These are phyloP conservation scores for Xylariaceae sp. DNA, from an alignment of 2,329 filamentous ascomycete genomes.

Conservation along the genomic window DNA sequence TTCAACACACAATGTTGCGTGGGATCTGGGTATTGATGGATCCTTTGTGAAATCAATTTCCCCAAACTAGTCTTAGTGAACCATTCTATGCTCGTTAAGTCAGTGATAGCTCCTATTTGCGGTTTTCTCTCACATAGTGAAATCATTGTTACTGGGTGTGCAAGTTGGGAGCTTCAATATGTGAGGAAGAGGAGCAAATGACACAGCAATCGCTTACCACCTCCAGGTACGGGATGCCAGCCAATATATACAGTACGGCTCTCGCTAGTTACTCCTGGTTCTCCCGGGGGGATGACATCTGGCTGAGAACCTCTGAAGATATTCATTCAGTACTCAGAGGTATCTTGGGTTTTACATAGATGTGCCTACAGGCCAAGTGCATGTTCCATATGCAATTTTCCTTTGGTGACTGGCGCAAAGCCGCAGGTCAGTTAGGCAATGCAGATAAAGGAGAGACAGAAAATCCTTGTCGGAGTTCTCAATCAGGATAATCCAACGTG, in stretches of 20 bases:
- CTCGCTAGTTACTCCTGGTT: conserved; percentile 10
- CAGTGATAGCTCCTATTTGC: no score
- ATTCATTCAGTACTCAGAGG: conserved; percentile 6
- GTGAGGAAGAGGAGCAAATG: background rate
- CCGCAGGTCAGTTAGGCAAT: no score
- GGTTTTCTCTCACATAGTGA: background rate
- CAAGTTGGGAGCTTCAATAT: background rate
- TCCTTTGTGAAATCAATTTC: conserved; percentile 15
- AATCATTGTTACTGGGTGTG: no score
- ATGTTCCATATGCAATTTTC: conserved; percentile 17
- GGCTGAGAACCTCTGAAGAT: conserved; percentile 14
- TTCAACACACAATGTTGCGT: conserved; percentile 21
- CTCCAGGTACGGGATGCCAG: conserved; percentile 19
- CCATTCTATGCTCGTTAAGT: conserved; percentile 2
- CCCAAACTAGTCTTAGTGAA: conserved; percentile 16
- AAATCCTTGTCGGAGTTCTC: no score
- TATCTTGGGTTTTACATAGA: background rate
- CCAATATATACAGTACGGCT: conserved; percentile 15
- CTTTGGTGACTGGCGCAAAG: conserved; percentile 16
- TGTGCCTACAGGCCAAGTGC: conserved; percentile 18
- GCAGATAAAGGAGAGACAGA: no score
- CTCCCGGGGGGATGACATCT: conserved; percentile 14
- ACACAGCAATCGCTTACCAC: background rate
- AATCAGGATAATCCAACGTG: no score
- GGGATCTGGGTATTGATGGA: conserved; percentile 18